These are phyloP conservation scores for Nemania sp. DNA, from an alignment of 2,329 filamentous ascomycete species.

Conservation along the genomic window DNA sequence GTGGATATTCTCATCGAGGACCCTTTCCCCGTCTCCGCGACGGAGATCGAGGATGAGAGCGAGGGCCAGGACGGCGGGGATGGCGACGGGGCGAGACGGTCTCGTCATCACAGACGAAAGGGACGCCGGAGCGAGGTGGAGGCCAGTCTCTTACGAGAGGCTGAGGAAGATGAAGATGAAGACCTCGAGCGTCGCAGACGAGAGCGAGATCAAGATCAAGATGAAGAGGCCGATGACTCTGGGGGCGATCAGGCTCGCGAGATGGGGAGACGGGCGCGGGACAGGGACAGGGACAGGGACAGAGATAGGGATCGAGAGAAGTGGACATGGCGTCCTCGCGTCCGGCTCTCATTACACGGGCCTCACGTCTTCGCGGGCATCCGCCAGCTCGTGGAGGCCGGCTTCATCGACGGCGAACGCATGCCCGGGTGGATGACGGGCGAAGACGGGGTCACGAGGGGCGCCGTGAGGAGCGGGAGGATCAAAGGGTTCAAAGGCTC, in stretches of 20 bases:
- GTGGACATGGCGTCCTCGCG: constrained; percentile 57
- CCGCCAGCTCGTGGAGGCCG: constrained; percentile 75
- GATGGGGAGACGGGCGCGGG: constrained; percentile 33
- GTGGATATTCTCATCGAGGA: constrained; percentile 65
- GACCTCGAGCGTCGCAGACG: constrained; percentile 6
- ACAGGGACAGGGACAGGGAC: constrained; percentile 37
- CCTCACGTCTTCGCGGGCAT: constrained; percentile 81
- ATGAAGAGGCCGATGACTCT: constrained; percentile 21
- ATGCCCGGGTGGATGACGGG: constrained; percentile 94
- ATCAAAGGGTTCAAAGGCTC: constrained; percentile 64
- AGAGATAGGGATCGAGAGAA: constrained; percentile 30
- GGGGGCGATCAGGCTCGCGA: constrained; percentile 33
- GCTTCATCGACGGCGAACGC: constrained; percentile 72
- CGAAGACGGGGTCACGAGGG: constrained; percentile 78
- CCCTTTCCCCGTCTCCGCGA: constrained; percentile 49
- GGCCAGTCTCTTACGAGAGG: constrained; percentile 30
- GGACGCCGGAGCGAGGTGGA: constrained; percentile 35
- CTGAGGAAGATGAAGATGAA: constrained; percentile 36
- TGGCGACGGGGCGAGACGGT: constrained; percentile 12
- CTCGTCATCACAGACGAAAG: constrained; percentile 25
- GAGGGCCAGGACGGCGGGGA: constrained; percentile 16
- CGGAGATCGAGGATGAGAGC: constrained; percentile 20
- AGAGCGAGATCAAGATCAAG: neutral
- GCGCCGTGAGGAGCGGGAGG: constrained; percentile 68
- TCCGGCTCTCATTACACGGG: constrained; percentile 73